These are phyloP conservation scores for Rhododendron kiyosumense DNA, from an alignment of 148 eudicot genomes.

Conservation along the genomic window DNA sequence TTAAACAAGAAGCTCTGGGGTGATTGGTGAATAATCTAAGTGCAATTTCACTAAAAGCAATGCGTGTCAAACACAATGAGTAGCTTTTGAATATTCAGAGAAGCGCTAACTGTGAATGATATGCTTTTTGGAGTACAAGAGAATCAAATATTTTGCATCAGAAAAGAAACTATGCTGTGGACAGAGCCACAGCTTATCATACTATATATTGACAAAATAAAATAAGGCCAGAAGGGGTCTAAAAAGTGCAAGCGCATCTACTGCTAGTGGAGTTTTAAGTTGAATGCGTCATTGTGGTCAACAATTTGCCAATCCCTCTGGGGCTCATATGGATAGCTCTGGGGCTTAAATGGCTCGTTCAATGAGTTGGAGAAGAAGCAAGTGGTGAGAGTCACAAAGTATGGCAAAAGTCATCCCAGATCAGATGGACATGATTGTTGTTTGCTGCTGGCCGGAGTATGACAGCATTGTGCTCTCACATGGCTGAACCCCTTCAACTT, in stretches of 20 bases:
- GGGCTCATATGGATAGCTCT: background rate
- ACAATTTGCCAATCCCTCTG: background rate
- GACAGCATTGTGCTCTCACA: background rate
- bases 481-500: background rate
- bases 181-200: background rate
- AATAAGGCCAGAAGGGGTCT: background rate
- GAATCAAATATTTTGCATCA: background rate
- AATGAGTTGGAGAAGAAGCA: background rate
- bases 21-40: background rate
- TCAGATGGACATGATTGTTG: background rate
- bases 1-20: background rate
- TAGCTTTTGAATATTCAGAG: background rate
- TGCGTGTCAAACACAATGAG: background rate
- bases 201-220: background rate
- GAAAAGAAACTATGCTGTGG: background rate
- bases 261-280: background rate
- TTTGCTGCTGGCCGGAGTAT: background rate
- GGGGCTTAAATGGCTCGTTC: background rate
- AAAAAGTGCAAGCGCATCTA: background rate
- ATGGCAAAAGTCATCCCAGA: background rate
- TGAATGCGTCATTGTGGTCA: background rate
- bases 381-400: background rate
- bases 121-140: background rate
- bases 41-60: background rate
- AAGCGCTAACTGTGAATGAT: background rate